These are phyloP conservation scores for Escovopsis sp. DNA, from an alignment of 2,329 filamentous ascomycete species.

Conservation along the genomic window DNA sequence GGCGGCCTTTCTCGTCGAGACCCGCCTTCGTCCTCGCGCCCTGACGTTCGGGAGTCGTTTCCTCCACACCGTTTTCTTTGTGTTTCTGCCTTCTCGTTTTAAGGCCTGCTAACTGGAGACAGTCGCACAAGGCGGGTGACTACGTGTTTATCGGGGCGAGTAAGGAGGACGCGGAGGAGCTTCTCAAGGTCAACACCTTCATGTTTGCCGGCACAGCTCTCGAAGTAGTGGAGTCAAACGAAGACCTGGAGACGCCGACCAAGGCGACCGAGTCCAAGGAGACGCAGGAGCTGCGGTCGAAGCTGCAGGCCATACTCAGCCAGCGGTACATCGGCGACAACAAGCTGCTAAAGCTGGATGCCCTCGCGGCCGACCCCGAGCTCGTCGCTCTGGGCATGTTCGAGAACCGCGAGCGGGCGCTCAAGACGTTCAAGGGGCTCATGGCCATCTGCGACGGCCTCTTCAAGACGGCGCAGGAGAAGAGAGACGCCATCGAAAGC, in stretches of 20 bases:
- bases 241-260: conserved; percentile 18
- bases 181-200: conserved; percentile 54
- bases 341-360: conserved; percentile 74
- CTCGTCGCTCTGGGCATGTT: conserved; percentile 66
- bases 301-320: conserved; percentile 55
- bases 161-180: conserved; percentile 45
- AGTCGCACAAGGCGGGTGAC: conserved; percentile 57
- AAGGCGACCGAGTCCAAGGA: conserved; percentile 32
- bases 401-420: conserved; percentile 49
- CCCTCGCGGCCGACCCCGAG: conserved; percentile 55
- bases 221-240: conserved; percentile 34
- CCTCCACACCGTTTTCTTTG: conserved; percentile 22
- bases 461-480: conserved; percentile 57
- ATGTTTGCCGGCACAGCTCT: conserved; percentile 51
- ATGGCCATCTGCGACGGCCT: conserved; percentile 72
- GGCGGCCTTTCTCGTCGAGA: conserved; percentile 2
- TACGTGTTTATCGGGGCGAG: conserved; percentile 51
- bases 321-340: conserved; percentile 54
- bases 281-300: conserved; percentile 47
- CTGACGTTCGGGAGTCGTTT: conserved; percentile 2
- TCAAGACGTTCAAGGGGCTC: conserved; percentile 83
- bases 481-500: conserved; percentile 64
- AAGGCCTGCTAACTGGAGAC: conserved; percentile 53
- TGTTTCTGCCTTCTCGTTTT: no score
- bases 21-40: conserved; percentile 5